phyloP scores from a whole-genome alignment of 176 grass and related monocot genomes.

The sorghum (Sorghum bicolor) region DNA sequence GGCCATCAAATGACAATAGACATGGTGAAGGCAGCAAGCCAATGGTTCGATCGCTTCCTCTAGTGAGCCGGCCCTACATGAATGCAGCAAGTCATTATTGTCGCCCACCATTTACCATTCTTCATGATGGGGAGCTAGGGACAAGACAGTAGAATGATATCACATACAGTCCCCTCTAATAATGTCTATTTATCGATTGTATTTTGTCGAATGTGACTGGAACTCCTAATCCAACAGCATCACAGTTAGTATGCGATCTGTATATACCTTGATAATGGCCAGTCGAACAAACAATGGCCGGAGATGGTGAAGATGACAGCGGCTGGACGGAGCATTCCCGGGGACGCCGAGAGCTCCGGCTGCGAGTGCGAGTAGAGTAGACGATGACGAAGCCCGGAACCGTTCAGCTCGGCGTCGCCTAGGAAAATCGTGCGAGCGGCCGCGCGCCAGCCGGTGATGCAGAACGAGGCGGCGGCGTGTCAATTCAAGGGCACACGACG shows the following conservation, averaged over 20 bases:
- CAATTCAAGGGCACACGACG: no score
- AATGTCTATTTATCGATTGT: not conserved
- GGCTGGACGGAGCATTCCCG: no score
- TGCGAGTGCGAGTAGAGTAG: no score
- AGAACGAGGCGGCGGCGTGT: no score
- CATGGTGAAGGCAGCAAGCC: constrained; percentile 81
- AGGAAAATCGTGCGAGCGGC: no score
- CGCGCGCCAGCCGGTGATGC: no score
- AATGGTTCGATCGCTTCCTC: constrained; percentile 76
- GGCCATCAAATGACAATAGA: constrained; percentile 43
- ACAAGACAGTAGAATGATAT: not conserved
- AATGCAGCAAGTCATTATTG: not conserved
- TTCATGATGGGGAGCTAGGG: not conserved
- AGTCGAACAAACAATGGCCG: no score
- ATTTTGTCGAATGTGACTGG: not conserved
- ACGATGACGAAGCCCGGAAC: no score
- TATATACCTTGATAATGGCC: not conserved
- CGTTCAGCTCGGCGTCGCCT: no score
- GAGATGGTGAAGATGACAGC: no score
- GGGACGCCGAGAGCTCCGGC: no score
- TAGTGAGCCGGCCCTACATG: not conserved
- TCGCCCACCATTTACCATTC: not conserved
- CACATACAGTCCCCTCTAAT: not conserved
- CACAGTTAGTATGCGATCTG: not conserved
- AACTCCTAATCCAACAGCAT: not conserved